phyloP scores from a whole-genome alignment of 2,329 filamentous ascomycete species.

The Xylariaceae sp. region DNA sequence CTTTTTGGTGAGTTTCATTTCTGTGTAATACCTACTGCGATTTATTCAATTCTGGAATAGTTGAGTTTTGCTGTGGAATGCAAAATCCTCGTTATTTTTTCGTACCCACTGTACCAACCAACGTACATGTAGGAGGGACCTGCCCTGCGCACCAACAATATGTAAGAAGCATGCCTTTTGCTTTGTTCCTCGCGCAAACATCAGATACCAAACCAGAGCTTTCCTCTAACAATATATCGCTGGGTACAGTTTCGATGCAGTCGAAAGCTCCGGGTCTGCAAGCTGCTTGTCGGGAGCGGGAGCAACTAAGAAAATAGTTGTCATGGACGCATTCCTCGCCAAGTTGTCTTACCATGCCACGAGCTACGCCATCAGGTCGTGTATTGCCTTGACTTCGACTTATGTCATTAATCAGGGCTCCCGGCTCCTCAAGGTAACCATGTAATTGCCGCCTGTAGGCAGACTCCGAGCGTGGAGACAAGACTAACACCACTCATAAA shows the following conservation, averaged over 20 bases:
- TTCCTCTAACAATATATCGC: too few relatives aligned
- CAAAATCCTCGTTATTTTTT: too few relatives aligned
- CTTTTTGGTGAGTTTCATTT: too few relatives aligned
- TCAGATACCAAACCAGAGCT: too few relatives aligned
- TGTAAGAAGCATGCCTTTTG: too few relatives aligned
- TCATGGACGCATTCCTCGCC: slow-evolving; percentile 72
- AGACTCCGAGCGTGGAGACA: not conserved
- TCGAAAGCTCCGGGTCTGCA: slow-evolving; percentile 14
- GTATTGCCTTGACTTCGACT: slow-evolving; percentile 81
- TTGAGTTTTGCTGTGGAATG: too few relatives aligned
- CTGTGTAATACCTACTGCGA: too few relatives aligned
- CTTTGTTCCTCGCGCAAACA: too few relatives aligned
- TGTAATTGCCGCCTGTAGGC: not conserved
- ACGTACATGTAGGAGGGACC: too few relatives aligned
- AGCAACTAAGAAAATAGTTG: slow-evolving; percentile 35
- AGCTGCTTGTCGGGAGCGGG: slow-evolving; percentile 22
- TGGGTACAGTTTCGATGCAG: slow-evolving; percentile 33
- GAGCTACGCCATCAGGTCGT: slow-evolving; percentile 90
- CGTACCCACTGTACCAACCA: too few relatives aligned
- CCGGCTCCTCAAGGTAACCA: slow-evolving; percentile 67
- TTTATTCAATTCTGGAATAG: too few relatives aligned
- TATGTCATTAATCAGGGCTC: slow-evolving; percentile 86
- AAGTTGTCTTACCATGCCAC: slow-evolving; percentile 72
- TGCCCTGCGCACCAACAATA: too few relatives aligned
- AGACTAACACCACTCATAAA: not conserved